These are phyloP conservation scores for Melaleuca quinquenervia DNA, from an alignment of 345 rosid genomes.

Conservation along the genomic window DNA sequence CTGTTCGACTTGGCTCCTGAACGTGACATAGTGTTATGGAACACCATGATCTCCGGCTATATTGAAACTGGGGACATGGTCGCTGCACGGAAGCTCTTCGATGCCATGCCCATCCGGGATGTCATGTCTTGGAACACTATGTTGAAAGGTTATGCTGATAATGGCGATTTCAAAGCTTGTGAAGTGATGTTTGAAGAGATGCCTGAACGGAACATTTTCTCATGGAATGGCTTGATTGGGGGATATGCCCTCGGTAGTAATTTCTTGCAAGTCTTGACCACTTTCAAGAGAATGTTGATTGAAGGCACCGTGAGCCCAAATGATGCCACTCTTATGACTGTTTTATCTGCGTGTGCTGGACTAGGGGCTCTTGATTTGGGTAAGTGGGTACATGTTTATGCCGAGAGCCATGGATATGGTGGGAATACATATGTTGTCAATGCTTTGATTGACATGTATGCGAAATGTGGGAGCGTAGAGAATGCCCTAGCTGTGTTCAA, in stretches of 20 bases:
- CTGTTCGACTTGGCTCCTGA: conserved; percentile 66
- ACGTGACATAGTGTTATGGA: conserved; percentile 74
- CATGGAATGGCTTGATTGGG: conserved; percentile 72
- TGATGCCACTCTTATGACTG: too few relatives aligned
- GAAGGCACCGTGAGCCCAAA: too few relatives aligned
- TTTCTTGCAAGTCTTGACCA: conserved; percentile 33
- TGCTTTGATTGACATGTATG: conserved; percentile 80
- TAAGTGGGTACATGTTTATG: conserved; percentile 55
- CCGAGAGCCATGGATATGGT: conserved; percentile 38
- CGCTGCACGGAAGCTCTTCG: conserved; percentile 52
- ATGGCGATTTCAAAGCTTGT: conserved; percentile 41
- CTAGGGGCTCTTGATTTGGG: conserved; percentile 76
- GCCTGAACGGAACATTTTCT: conserved; percentile 56
- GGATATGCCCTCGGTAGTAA: conserved; percentile 39
- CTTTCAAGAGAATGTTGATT: too few relatives aligned
- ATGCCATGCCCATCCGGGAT: conserved; percentile 55
- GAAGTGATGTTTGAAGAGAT: conserved; percentile 56
- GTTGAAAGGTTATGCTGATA: conserved; percentile 49
- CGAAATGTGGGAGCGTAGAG: conserved; percentile 60
- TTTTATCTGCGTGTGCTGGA: too few relatives aligned
- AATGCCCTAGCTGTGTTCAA: conserved; percentile 48
- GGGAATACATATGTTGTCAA: conserved; percentile 55
- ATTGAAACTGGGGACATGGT: conserved; percentile 45
- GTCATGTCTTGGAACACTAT: conserved; percentile 85
- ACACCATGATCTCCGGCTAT: conserved; percentile 62